These are phyloP conservation scores for Backusella mclennaniae DNA, from an alignment of 192 early-diverging fungal species.

Conservation along the genomic window DNA sequence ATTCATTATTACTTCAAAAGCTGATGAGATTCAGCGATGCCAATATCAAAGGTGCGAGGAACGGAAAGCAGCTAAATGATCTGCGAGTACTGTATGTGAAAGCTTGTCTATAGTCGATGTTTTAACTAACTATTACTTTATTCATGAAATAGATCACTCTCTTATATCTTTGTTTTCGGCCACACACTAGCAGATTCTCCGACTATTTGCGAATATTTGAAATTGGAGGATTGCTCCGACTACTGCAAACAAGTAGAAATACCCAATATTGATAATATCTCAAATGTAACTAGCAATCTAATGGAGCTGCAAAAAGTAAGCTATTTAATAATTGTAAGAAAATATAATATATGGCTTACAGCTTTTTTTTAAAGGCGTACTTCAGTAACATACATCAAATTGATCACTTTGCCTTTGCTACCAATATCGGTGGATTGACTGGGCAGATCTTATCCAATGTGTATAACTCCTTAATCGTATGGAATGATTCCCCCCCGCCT, in stretches of 20 bases:
- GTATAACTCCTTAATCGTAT: not conserved
- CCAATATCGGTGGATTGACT: not conserved
- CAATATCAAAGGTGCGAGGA: not conserved
- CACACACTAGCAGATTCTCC: not conserved
- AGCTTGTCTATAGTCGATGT: not conserved
- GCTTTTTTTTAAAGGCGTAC: not conserved
- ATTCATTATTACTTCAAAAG: not conserved
- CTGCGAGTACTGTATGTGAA: not conserved
- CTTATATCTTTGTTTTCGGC: not conserved
- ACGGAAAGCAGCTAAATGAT: not conserved
- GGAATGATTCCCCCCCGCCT: not conserved
- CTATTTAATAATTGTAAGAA: not conserved
- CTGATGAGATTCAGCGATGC: not conserved
- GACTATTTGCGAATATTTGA: not conserved
- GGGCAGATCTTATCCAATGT: not conserved
- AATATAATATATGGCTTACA: not conserved
- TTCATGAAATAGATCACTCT: not conserved
- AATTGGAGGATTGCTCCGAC: not conserved
- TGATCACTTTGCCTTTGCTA: not conserved
- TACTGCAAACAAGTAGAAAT: not conserved
- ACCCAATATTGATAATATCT: not conserved
- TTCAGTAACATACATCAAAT: not conserved
- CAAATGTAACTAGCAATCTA: not conserved
- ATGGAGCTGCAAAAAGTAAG: not conserved
- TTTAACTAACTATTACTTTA: not conserved